Evolutionary conservation across 352 stramenopile genomes (phyloP).

Genomic region (Globisporangium irregulare): DNA sequence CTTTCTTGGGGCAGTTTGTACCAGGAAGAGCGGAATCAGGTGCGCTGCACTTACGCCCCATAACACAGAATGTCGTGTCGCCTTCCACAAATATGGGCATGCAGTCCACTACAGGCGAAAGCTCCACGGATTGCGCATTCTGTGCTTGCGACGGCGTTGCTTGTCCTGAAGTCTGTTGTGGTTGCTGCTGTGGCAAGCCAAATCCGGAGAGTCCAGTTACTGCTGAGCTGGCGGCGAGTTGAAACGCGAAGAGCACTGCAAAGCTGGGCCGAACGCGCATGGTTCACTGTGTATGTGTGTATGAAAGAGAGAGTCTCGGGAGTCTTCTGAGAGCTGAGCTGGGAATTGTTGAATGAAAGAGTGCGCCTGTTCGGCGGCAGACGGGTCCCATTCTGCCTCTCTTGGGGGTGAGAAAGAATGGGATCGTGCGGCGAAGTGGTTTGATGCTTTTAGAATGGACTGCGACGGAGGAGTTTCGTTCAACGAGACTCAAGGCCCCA

Average conservation of each 20-base stretch:
- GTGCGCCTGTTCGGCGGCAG: background rate
- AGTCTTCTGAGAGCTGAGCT: background rate
- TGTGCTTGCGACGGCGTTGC: background rate
- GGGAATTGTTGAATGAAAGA: constrained; percentile 1
- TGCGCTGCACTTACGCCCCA: constrained; percentile 33
- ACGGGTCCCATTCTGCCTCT: background rate
- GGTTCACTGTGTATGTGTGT: background rate
- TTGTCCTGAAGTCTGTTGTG: background rate
- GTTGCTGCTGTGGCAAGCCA: background rate
- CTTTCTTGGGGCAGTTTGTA: constrained; percentile 32
- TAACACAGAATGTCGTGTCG: constrained; percentile 48
- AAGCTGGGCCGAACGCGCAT: constrained; percentile 10
- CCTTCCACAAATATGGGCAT: constrained; percentile 32
- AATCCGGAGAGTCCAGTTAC: background rate
- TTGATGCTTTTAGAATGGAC: background rate
- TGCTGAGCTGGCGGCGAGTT: background rate
- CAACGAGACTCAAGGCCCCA: background rate
- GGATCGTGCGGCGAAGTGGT: background rate
- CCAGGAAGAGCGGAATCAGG: constrained; percentile 10
- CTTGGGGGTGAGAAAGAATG: background rate
- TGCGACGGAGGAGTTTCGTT: background rate
- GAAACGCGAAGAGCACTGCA: constrained; percentile 2
- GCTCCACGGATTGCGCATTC: background rate
- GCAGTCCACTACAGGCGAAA: constrained; percentile 13
- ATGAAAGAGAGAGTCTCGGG: background rate